phyloP scores from a whole-genome alignment of 1,284 basidiomycete species.

The Inonotus obliquus region DNA sequence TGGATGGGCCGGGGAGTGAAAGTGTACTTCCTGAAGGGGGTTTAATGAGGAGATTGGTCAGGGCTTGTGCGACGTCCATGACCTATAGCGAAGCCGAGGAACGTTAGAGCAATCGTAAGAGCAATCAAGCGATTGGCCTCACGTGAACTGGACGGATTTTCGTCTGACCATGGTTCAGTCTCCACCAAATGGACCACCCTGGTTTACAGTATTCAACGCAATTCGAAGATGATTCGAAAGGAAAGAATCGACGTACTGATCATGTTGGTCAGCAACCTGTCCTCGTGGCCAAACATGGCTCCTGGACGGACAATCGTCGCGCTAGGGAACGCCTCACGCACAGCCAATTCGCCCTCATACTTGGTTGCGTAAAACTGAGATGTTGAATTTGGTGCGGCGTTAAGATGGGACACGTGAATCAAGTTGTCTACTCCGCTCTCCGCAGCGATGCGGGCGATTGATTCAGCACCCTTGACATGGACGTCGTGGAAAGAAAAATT shows the following conservation, averaged over 20 bases:
- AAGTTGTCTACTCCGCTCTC: conserved; percentile 79
- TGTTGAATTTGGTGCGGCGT: conserved; percentile 76
- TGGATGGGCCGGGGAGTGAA: conserved; percentile 85
- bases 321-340: conserved; percentile 79
- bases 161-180: conserved; percentile 85
- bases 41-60: conserved; percentile 72
- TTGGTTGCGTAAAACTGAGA: conserved; percentile 90
- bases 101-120: not conserved
- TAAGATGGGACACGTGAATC: conserved; percentile 94
- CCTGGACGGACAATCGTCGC: conserved; percentile 91
- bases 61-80: conserved; percentile 89
- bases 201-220: conserved; percentile 19
- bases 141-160: conserved; percentile 91
- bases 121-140: conserved; percentile 30
- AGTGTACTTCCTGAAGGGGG: conserved; percentile 65
- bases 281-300: conserved; percentile 89
- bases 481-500: conserved; percentile 83
- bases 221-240: not conserved
- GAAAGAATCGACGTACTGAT: conserved; percentile 55
- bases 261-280: conserved; percentile 92
- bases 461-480: conserved; percentile 73
- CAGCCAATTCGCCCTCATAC: conserved; percentile 85
- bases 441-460: conserved; percentile 80
- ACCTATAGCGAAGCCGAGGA: conserved; percentile 44
- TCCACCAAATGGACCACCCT: conserved; percentile 95